A percentile compares a stretch with the other conserved stretches of the same genome.
Evolutionary conservation across 441 rosid species (phyloP).

Genomic region (Manihot esculenta): DNA sequence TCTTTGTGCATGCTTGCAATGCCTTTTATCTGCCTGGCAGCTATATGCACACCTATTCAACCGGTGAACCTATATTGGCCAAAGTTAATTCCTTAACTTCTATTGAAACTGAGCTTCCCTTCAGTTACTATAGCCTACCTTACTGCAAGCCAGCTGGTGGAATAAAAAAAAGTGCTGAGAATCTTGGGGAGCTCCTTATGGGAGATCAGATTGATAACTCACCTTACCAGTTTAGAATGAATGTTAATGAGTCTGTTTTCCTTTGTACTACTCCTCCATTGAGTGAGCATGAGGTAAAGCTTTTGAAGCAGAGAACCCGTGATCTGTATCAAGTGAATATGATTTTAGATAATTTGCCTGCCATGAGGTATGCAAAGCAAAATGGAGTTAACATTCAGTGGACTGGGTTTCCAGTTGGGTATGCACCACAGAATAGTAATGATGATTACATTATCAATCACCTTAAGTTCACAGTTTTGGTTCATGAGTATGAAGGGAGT

Average conservation of each 20-base stretch:
- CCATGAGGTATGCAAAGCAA: constrained; percentile 69
- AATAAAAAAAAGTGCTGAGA: constrained; percentile 83
- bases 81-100: constrained; percentile 96
- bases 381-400: constrained; percentile 77
- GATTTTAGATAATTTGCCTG: constrained; percentile 94
- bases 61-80: constrained; percentile 44
- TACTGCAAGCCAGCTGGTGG: constrained; percentile 69
- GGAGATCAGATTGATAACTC: constrained; percentile 97
- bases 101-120: constrained; percentile 91
- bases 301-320: constrained; percentile 82
- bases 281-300: constrained; percentile 80
- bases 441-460: constrained; percentile 91
- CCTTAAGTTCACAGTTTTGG: constrained; percentile 82
- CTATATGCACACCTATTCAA: constrained; percentile 73
- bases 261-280: constrained; percentile 60
- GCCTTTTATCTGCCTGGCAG: constrained; percentile 94
- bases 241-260: constrained; percentile 68
- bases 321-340: constrained; percentile 91
- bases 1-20: constrained; percentile 39
- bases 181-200: constrained; percentile 97
- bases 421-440: constrained; percentile 61
- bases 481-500: constrained; percentile 83
- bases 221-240: constrained; percentile 77
- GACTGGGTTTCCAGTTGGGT: constrained; percentile 97
- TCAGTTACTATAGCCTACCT: constrained; percentile 80